Conservation (phyloP, 2,329 filamentous ascomycete genomes). For the Colletotrichum scovillei region DNA sequence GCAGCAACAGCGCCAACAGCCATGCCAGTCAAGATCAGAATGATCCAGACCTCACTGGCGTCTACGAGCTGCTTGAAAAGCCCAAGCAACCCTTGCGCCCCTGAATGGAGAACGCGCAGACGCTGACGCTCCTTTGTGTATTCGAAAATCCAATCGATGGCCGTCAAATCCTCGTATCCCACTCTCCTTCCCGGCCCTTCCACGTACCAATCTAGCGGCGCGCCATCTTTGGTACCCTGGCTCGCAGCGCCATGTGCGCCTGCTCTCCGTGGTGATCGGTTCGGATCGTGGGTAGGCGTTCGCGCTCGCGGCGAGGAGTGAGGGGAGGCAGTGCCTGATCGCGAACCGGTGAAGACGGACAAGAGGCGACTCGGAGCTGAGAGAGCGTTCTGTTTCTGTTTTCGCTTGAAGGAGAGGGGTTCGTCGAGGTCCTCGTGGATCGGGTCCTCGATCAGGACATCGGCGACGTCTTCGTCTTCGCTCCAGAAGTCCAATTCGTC, state of each 20-base stretch:
- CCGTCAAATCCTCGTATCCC: conserved; percentile 94
- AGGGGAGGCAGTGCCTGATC: conserved; percentile 38
- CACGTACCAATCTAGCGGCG: conserved; percentile 82
- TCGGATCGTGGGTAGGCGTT: conserved; percentile 37
- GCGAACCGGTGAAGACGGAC: conserved; percentile 57
- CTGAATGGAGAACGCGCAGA: conserved; percentile 78
- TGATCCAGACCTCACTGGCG: conserved; percentile 90
- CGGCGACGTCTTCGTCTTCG: conserved; percentile 51
- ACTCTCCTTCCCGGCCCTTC: conserved; percentile 91
- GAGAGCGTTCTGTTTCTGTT: conserved; percentile 63
- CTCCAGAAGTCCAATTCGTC: conserved; percentile 60
- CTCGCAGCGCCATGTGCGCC: conserved; percentile 34
- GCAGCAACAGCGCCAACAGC: conserved; percentile 88
- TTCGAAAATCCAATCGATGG: conserved; percentile 99
- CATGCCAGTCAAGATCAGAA: conserved; percentile 87
- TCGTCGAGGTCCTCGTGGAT: conserved; percentile 61
- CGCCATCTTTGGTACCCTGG: conserved; percentile 55
- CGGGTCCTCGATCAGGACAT: conserved; percentile 67
- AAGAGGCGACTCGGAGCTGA: conserved; percentile 61
- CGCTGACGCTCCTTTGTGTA: conserved; percentile 96
- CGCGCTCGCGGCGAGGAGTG: conserved; percentile 31
- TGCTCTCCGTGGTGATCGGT: conserved; percentile 30
- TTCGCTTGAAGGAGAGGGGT: conserved; percentile 78
- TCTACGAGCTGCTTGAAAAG: conserved; percentile 81
- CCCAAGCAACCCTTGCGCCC: conserved; percentile 77